Percentiles rank a stretch among this genome's conserved stretches.
phyloP scores from a whole-genome alignment of 108 stramenopile species.

The Nannochloropsis granulata region DNA sequence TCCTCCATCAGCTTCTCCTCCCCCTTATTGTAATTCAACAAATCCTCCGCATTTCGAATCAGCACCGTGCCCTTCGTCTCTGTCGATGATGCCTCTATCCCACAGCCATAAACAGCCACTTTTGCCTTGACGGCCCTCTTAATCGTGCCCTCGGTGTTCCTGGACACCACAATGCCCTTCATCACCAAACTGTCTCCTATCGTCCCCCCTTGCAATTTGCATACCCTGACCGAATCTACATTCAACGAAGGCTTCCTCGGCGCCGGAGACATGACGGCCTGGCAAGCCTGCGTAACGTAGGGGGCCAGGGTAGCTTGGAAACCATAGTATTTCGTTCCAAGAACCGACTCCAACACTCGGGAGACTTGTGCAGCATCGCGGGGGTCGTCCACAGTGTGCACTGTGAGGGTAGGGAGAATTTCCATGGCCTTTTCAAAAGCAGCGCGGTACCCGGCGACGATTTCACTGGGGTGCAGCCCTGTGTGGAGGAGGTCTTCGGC shows the following conservation, averaged over 20 bases:
- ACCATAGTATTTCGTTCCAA: not conserved
- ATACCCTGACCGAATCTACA: constrained; percentile 80
- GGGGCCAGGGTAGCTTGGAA: constrained; percentile 62
- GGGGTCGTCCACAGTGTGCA: constrained; percentile 42
- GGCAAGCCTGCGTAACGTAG: constrained; percentile 77
- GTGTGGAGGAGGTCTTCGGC: not conserved
- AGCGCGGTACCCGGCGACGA: not conserved
- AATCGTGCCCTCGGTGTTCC: constrained; percentile 52
- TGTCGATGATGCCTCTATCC: constrained; percentile 78
- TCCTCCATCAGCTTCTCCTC: constrained; percentile 95
- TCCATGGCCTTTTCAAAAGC: constrained; percentile 60
- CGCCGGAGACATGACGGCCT: constrained; percentile 54
- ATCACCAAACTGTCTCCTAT: constrained; percentile 63
- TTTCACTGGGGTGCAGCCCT: not conserved
- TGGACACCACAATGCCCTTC: constrained; percentile 76
- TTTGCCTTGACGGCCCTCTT: constrained; percentile 62
- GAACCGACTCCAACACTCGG: not conserved
- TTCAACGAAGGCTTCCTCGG: constrained; percentile 42
- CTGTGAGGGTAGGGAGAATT: constrained; percentile 40
- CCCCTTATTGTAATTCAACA: constrained; percentile 88
- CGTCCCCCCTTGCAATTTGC: constrained; percentile 77
- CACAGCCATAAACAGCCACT: constrained; percentile 85
- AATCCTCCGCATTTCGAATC: constrained; percentile 92
- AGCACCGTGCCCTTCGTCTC: constrained; percentile 99
- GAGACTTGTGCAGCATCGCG: constrained; percentile 27